These are phyloP conservation scores for Friedmanniomyces endolithicus DNA, from an alignment of 495 filamentous ascomycete species.

Conservation along the genomic window DNA sequence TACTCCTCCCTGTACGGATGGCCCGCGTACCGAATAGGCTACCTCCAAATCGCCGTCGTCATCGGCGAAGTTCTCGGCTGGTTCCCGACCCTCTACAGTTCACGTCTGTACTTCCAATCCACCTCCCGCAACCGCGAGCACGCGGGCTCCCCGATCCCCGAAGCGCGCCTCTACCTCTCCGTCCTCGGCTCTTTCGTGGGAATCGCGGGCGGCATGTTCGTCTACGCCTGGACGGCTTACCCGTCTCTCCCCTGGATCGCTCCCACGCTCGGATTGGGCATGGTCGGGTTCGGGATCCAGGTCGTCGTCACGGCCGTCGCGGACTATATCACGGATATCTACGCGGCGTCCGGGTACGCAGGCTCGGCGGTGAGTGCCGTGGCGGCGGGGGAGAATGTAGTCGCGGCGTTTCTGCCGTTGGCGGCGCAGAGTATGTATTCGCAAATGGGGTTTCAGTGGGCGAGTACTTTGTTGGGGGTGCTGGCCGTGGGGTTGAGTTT, in stretches of 20 bases:
- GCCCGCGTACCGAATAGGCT: conserved; percentile 21
- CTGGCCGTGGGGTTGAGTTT: conserved; percentile 28
- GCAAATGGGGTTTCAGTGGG: conserved; percentile 29
- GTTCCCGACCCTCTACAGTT: conserved; percentile 16
- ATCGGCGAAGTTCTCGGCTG: conserved; percentile 28
- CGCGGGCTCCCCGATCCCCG: conserved; percentile 21
- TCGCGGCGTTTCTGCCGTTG: conserved; percentile 31
- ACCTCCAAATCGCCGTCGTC: conserved; percentile 26
- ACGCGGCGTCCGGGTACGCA: conserved; percentile 28
- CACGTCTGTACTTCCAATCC: conserved; percentile 21
- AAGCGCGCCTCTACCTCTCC: conserved; percentile 22
- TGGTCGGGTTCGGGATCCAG: conserved; percentile 23
- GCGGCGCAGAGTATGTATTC: conserved; percentile 28
- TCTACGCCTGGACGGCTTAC: conserved; percentile 23
- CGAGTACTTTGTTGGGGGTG: conserved; percentile 26
- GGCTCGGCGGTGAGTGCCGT: conserved; percentile 30
- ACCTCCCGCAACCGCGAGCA: conserved; percentile 19
- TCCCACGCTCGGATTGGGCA: conserved; percentile 18
- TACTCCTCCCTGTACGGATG: conserved; percentile 25
- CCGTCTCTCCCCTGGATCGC: conserved; percentile 22
- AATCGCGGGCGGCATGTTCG: conserved; percentile 22
- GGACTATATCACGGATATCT: conserved; percentile 30
- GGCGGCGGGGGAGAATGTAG: conserved; percentile 30
- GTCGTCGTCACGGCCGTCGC: conserved; percentile 23
- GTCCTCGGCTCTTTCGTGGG: conserved; percentile 21